Conservation (phyloP, 1,139 yeast genomes). For the Ashbya aceris region DNA sequence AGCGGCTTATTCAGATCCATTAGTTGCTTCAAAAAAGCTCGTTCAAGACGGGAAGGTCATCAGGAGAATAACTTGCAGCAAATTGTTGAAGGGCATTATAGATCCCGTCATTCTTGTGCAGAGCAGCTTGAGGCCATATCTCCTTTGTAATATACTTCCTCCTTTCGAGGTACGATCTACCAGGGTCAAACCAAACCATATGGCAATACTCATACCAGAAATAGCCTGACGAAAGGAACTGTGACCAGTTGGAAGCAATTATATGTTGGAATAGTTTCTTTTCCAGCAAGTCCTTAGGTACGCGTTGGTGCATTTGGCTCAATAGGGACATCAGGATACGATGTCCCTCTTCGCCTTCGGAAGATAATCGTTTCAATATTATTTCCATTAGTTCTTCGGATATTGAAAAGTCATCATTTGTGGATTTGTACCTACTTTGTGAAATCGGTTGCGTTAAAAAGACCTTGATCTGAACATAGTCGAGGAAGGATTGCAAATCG, state of each 20-base stretch:
- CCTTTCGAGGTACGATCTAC: conserved; percentile 21
- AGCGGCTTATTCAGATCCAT: no score
- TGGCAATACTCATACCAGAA: conserved; percentile 25
- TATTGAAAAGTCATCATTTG: not conserved
- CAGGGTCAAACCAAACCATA: conserved; percentile 20
- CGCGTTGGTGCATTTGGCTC: conserved; percentile 19
- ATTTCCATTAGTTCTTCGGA: conserved; percentile 10
- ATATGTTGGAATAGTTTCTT: conserved; percentile 18
- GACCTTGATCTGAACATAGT: conserved; percentile 19
- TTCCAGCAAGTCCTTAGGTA: conserved; percentile 19
- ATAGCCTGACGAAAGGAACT: conserved; percentile 14
- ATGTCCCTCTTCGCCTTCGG: conserved; percentile 15
- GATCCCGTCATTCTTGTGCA: conserved; percentile 5
- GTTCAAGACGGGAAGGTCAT: conserved; percentile 19
- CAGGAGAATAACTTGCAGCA: conserved; percentile 23
- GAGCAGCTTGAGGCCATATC: conserved; percentile 15
- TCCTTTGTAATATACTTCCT: conserved; percentile 17
- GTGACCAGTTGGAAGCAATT: conserved; percentile 13
- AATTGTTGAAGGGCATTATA: conserved; percentile 13
- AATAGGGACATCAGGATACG: conserved; percentile 15
- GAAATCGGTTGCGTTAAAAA: conserved; percentile 13
- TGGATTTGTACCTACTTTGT: conserved; percentile 15
- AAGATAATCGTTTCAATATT: conserved; percentile 16
- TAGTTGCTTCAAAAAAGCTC: conserved; percentile 8
- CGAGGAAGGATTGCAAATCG: conserved; percentile 25